Conservation (phyloP, 1,139 yeast species). For the Scheffersomyces quercinus region DNA sequence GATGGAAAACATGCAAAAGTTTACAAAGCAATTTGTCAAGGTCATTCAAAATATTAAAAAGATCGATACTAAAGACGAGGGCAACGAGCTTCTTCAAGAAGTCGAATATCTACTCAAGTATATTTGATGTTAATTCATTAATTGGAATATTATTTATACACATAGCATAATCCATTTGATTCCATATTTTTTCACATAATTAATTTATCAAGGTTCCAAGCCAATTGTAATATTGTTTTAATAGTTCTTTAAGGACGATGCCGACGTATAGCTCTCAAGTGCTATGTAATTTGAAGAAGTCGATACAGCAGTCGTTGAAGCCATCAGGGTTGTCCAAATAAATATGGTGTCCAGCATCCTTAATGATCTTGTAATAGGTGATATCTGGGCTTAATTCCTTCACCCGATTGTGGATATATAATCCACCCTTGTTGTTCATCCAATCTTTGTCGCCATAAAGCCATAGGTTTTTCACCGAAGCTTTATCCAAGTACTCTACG, state of each 20-base stretch:
- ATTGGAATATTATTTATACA: neutral
- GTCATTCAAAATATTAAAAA: neutral
- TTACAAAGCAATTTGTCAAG: slow-evolving; percentile 1
- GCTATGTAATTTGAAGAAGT: slow-evolving; percentile 22
- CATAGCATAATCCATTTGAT: too few relatives aligned
- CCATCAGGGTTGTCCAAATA: slow-evolving; percentile 39
- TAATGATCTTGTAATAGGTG: slow-evolving; percentile 24
- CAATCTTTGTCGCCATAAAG: slow-evolving; percentile 47
- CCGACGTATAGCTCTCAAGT: slow-evolving; percentile 1
- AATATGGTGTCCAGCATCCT: slow-evolving; percentile 45
- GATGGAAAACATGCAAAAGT: slow-evolving; percentile 8
- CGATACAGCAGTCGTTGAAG: slow-evolving; percentile 30
- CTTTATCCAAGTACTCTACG: slow-evolving; percentile 26
- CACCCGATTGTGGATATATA: slow-evolving; percentile 30
- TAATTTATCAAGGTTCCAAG: too few relatives aligned
- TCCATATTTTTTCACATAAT: too few relatives aligned
- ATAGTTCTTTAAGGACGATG: too few relatives aligned
- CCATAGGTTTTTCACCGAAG: slow-evolving; percentile 33
- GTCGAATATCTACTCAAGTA: neutral
- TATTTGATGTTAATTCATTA: neutral
- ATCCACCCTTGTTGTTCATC: slow-evolving; percentile 48
- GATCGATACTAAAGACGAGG: too few relatives aligned
- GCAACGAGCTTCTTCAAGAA: neutral
- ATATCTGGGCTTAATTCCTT: slow-evolving; percentile 16
- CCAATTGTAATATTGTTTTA: too few relatives aligned